Base-by-base conservation (phyloP, 257 asterid species). In the Solanum etuberosum region DNA sequence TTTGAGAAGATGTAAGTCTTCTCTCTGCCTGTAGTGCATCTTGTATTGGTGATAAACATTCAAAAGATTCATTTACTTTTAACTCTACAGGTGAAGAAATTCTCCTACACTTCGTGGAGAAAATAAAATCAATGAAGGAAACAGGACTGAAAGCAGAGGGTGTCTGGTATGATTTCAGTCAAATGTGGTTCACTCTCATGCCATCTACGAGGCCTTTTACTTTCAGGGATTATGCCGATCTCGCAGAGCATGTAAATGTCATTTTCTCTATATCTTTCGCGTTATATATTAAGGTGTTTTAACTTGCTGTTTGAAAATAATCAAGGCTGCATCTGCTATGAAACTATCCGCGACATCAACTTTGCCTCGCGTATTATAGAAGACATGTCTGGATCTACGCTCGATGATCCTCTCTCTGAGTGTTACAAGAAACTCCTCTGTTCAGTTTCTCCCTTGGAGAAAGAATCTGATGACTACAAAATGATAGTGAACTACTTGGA, bases 291-390 rank as follows among this genome's bases (percentile, higher is more conserved):
- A 46, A 48, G 29, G 85, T 80, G 67, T 80, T 73, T 29, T 18
- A 29, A 46, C 68, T 9, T 29, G 9, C 85, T 29, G 11, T 18
- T 27, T 80, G 42, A 63, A 80, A 80, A 80, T 46, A 29, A 16
- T 18, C 20, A 46, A 96, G 99, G 98, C 87, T 42, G 99, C 95
- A 67, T 90, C 99, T 74, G 94, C 91, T 89, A 94, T 57, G 99
- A 97, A 88, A 95, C 94, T 0, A 38, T 95, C 25, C 92, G 98
- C 63, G 99, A 96, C 73, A 91, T 94, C 83, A 96, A 91, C 0
- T 90, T 84, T 31, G 99, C 99, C 16, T 96, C 99, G 0, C 97
- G 92, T 86, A 90, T 95, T 13, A 91, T 95, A 63, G 98, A 98
- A 15, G 97, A 96, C 61, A 88, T 97, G 96, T 84, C 97, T 9